Conservation (phyloP, 345 rosid genomes). For the Eucalyptus marginata region DNA sequence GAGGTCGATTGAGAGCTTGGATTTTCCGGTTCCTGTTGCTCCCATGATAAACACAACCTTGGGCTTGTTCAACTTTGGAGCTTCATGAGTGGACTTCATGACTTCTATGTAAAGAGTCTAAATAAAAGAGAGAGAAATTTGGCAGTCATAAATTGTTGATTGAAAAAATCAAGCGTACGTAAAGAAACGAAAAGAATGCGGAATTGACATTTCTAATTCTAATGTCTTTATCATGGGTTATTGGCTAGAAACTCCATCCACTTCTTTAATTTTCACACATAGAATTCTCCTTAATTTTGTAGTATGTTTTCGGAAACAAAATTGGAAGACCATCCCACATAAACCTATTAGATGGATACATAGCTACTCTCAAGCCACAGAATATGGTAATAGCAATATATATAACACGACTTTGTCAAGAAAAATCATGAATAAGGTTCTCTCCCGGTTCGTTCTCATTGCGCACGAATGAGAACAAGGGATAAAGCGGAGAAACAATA, state of each 20-base stretch:
- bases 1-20: constrained; percentile 16
- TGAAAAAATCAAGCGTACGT: neutral
- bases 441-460: neutral
- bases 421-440: neutral
- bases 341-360: neutral
- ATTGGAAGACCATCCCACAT: neutral
- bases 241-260: neutral
- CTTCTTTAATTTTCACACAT: neutral
- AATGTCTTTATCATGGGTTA: neutral
- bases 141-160: neutral
- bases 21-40: constrained; percentile 24
- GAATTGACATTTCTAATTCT: neutral
- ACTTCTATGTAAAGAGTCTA: neutral
- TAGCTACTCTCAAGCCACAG: neutral
- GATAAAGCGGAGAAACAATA: neutral
- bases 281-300: neutral
- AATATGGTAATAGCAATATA: neutral
- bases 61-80: neutral
- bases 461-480: neutral
- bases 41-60: constrained; percentile 16
- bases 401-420: neutral
- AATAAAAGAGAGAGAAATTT: neutral
- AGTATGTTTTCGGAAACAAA: neutral
- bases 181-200: neutral
- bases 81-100: neutral